Conservation (phyloP, 2,329 filamentous ascomycete genomes). For the Aspergillus niger region DNA sequence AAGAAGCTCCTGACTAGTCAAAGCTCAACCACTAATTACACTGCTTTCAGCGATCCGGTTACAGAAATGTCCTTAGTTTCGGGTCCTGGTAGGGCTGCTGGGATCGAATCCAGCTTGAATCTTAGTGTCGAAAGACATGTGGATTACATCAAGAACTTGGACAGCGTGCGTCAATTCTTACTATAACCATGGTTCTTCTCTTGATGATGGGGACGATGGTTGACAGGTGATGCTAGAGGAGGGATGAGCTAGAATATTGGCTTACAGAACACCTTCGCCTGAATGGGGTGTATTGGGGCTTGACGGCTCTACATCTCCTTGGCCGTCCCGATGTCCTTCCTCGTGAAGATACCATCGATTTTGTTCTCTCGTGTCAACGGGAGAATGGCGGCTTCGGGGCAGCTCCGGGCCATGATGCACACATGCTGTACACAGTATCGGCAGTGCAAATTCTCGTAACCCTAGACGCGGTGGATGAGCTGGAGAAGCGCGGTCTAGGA, state of each 20-base stretch:
- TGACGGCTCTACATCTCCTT: constrained; percentile 84
- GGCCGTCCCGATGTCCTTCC: constrained; percentile 79
- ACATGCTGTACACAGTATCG: constrained; percentile 95
- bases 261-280: constrained; percentile 94
- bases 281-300: constrained; percentile 95
- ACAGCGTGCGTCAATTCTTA: constrained; percentile 64
- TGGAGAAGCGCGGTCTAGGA: constrained; percentile 68
- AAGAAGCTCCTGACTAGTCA: neutral
- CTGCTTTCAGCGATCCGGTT: neutral
- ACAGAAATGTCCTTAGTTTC: constrained; percentile 60
- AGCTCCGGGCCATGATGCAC: constrained; percentile 89
- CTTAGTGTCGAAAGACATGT: constrained; percentile 71
- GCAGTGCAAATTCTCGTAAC: constrained; percentile 90
- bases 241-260: constrained; percentile 97
- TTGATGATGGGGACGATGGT: constrained; percentile 25
- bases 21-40: neutral
- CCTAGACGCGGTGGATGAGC: constrained; percentile 78
- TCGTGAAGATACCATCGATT: constrained; percentile 78
- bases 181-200: constrained; percentile 25
- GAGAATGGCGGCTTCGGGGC: constrained; percentile 89
- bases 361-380: constrained; percentile 93
- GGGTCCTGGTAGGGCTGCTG: constrained; percentile 58
- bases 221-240: constrained; percentile 60
- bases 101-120: constrained; percentile 49
- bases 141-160: constrained; percentile 87